Percentiles rank a stretch among this genome's conserved stretches.
phyloP scores from a whole-genome alignment of 2,329 filamentous ascomycete species.

The Metarhizium robertsii region DNA sequence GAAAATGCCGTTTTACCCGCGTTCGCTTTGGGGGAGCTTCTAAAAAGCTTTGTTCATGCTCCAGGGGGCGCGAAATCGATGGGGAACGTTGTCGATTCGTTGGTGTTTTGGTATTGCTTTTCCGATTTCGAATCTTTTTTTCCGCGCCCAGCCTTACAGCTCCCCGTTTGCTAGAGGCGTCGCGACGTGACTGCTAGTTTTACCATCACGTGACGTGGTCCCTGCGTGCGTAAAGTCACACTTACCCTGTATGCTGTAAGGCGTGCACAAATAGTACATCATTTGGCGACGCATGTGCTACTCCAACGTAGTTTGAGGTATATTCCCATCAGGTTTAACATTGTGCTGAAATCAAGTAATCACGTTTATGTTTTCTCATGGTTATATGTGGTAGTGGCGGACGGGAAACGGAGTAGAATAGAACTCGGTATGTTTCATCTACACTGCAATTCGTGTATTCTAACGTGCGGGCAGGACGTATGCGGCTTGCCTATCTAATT shows the following conservation, averaged over 20 bases:
- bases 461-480: no score
- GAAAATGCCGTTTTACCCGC: neutral
- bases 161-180: slow-evolving; percentile 16
- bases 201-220: slow-evolving; percentile 16
- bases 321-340: no score
- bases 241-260: neutral
- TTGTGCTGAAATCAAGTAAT: no score
- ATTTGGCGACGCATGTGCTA: no score
- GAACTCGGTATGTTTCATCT: no score
- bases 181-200: slow-evolving; percentile 12
- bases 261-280: no score
- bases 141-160: slow-evolving; percentile 14
- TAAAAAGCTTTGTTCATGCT: neutral
- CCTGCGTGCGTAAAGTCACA: neutral
- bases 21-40: neutral
- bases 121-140: slow-evolving; percentile 16
- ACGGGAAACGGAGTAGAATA: no score
- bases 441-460: no score
- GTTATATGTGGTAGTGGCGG: no score
- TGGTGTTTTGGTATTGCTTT: slow-evolving; percentile 13
- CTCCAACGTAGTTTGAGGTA: no score
- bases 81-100: neutral
- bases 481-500: neutral
- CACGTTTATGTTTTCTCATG: no score
- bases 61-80: neutral